Base-by-base conservation (phyloP, 2,329 filamentous ascomycete genomes). In the Trichoderma brevicompactum region DNA sequence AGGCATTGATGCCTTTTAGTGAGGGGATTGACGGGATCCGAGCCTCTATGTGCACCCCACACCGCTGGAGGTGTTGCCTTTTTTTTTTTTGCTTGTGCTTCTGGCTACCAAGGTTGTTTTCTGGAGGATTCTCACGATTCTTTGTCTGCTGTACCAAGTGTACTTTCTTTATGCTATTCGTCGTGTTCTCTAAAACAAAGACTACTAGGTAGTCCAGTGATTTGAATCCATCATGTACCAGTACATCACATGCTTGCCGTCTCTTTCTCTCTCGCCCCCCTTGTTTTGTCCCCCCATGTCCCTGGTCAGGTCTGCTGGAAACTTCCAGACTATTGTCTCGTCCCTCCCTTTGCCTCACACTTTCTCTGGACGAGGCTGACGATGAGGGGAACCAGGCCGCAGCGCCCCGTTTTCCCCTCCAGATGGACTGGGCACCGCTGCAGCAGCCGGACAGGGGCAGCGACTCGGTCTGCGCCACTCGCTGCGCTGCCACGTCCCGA, bases 351-450 rank as follows among this genome's bases (percentile, higher is more conserved):
- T 19, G 1, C 48, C 9, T 12, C 10, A 12, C 36, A 23, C 34
- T 23, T 40, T n/a, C 19, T 40, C 34, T 13, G 13, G 54, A 65
- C 53, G 46, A 65, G 62, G 62, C 62, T 59, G 62, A 65, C 43
- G 62, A 65, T 50, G 62, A 65, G 62, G 62, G 62, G 62, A 50
- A 59, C 1, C 28, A 23, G 5, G n/a, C 53, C 44, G 28, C 44
- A 58, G 43, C 17, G 46, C 61, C 52, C 61, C 52, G 32, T 40
- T 43, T 43, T 19, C 61, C 58, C 59, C 59, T 63, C 59, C 40
- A 40, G 53, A 43, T 58, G n/a, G 15, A 50, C 52, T 49, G 61
- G 61, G 61, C 60, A 63, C 48, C 41, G 60, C 50, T 64, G 52
- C 61, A 50, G 62, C 32, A 13, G 15, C 53, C 58, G 23, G 46